Evolutionary conservation across 371 early-diverging fungal genomes (phyloP).

Genomic region (Haplosporangium sp.): DNA sequence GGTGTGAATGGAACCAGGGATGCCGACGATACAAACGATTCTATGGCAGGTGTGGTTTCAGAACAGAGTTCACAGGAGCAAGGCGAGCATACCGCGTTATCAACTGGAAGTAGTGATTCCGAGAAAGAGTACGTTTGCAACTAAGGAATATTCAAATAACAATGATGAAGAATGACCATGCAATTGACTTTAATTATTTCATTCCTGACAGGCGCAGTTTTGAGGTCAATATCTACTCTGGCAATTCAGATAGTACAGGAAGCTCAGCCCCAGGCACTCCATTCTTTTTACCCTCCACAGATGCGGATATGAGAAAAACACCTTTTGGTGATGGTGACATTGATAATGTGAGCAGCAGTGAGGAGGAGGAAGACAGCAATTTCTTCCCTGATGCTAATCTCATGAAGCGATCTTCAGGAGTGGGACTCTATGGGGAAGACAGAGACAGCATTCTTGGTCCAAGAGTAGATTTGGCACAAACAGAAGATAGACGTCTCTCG

Average conservation of each 20-base stretch:
- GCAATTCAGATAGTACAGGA: constrained; percentile 34
- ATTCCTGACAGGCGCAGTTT: constrained; percentile 40
- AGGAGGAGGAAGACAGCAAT: constrained; percentile 45
- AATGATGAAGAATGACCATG: too few species aligned
- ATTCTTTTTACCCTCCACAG: constrained; percentile 12
- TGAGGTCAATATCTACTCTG: constrained; percentile 34
- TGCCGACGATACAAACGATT: constrained; percentile 16
- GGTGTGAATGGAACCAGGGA: not conserved
- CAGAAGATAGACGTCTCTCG: not conserved
- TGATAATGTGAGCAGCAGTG: constrained; percentile 25
- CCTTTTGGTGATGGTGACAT: constrained; percentile 35
- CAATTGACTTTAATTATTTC: not conserved
- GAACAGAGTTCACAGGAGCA: constrained; percentile 2
- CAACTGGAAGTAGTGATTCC: constrained; percentile 36
- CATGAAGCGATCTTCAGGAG: constrained; percentile 34
- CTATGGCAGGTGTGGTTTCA: not conserved
- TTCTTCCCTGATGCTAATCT: constrained; percentile 21
- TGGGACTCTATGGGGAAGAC: constrained; percentile 13
- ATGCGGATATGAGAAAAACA: not conserved
- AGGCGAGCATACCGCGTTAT: constrained; percentile 14
- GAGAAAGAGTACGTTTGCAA: constrained; percentile 39
- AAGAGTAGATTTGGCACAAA: constrained; percentile 9
- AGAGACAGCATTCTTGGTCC: constrained; percentile 30
- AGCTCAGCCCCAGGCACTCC: constrained; percentile 18
- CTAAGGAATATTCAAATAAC: not conserved